These are phyloP conservation scores for Tylopilus cervinicoccineus DNA, from an alignment of 768 basidiomycete species.

Conservation along the genomic window DNA sequence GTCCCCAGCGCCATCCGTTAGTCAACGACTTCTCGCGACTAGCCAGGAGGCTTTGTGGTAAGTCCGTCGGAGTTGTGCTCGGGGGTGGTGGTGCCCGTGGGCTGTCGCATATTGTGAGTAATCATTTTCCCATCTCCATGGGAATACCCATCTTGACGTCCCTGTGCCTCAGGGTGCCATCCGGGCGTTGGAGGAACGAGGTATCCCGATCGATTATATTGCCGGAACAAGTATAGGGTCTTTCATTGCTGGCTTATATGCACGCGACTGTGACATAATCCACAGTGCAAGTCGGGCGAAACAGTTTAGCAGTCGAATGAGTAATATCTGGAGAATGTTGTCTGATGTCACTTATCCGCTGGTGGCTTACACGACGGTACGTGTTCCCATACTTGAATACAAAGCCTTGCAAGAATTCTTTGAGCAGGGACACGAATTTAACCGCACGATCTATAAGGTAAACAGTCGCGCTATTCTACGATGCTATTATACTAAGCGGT, in stretches of 20 bases:
- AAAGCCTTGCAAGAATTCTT: slow-evolving; percentile 3
- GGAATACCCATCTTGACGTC: slow-evolving; percentile 4
- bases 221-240: slow-evolving; percentile 93
- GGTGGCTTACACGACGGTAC: slow-evolving; percentile 71
- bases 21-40: slow-evolving; percentile 90
- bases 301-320: slow-evolving; percentile 89
- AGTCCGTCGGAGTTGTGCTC: slow-evolving; percentile 88
- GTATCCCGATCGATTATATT: slow-evolving; percentile 92
- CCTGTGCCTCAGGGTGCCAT: slow-evolving; percentile 68
- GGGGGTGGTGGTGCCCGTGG: slow-evolving; percentile 98
- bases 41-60: slow-evolving; percentile 88
- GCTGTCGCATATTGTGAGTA: slow-evolving; percentile 60
- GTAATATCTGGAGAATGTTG: slow-evolving; percentile 89
- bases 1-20: slow-evolving; percentile 75
- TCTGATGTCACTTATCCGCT: slow-evolving; percentile 86
- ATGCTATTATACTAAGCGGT: slow-evolving; percentile 5
- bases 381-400: slow-evolving; percentile 11
- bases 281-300: slow-evolving; percentile 83
- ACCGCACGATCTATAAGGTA: slow-evolving; percentile 91
- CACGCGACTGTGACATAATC: slow-evolving; percentile 88
- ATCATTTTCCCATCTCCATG: slow-evolving; percentile 18
- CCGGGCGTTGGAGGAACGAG: slow-evolving; percentile 85
- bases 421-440: slow-evolving; percentile 88
- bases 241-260: slow-evolving; percentile 92
- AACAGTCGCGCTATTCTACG: not conserved